phyloP scores from a whole-genome alignment of 805 yeast species.

The Starmerella apicola region DNA sequence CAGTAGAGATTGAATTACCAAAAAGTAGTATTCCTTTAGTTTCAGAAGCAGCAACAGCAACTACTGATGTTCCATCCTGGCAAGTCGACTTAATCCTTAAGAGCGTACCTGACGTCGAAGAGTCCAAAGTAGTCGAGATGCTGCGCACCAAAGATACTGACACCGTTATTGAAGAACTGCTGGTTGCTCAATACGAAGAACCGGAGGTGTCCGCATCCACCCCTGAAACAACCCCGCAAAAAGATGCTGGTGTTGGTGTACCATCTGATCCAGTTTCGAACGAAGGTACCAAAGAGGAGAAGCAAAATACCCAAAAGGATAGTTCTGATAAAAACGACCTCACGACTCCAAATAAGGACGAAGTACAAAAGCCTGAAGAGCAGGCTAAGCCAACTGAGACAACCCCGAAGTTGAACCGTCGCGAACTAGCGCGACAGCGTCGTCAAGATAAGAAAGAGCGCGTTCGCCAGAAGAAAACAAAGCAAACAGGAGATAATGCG shows the following conservation, averaged over 20 bases:
- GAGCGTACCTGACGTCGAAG: constrained; percentile 21
- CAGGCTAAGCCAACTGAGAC: neutral
- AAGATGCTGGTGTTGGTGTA: too few species aligned
- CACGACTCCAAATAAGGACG: neutral
- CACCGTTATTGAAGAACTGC: constrained; percentile 24
- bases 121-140: constrained; percentile 9
- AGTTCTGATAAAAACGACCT: neutral
- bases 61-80: constrained; percentile 22
- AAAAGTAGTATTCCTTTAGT: neutral
- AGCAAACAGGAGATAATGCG: neutral
- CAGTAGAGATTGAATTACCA: constrained; percentile 9
- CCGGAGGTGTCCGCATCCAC: neutral
- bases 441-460: neutral
- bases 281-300: neutral
- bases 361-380: neutral
- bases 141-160: constrained; percentile 18
- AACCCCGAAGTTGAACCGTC: neutral
- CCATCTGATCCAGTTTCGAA: neutral
- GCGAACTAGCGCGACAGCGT: neutral
- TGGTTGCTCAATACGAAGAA: constrained; percentile 14
- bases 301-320: neutral
- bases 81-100: constrained; percentile 24
- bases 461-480: neutral
- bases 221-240: neutral
- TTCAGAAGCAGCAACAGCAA: neutral